A percentile compares a stretch with the other conserved stretches of the same genome.
Evolutionary conservation across 345 rosid species (phyloP).

Genomic region (Brassica incana): DNA sequence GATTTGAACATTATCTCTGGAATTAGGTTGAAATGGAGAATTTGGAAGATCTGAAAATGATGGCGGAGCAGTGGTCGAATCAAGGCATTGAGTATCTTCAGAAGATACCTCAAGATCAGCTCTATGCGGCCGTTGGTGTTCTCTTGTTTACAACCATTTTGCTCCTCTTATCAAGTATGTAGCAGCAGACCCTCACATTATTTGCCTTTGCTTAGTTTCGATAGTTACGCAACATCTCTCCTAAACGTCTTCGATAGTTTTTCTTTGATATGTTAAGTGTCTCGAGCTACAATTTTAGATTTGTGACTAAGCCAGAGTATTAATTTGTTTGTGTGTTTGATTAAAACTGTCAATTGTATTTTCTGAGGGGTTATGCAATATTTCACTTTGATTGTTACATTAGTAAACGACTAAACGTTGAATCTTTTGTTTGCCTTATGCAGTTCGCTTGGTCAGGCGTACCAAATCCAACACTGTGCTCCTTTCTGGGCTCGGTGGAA

Average conservation of each 20-base stretch:
- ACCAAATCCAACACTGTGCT: slow-evolving; percentile 68
- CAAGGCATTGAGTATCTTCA: slow-evolving; percentile 53
- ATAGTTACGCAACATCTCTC: no score
- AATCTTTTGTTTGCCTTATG: neutral
- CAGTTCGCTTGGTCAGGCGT: slow-evolving; percentile 38
- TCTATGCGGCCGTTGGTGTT: slow-evolving; percentile 63
- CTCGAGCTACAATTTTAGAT: no score
- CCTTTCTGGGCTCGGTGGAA: slow-evolving; percentile 77
- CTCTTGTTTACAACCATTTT: slow-evolving; percentile 51
- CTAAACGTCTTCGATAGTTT: no score
- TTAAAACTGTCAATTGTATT: no score
- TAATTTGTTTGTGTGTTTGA: no score
- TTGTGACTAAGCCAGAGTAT: no score
- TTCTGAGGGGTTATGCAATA: no score
- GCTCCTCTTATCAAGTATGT: slow-evolving; percentile 51
- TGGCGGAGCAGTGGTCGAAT: slow-evolving; percentile 50
- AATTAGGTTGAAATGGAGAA: slow-evolving; percentile 53
- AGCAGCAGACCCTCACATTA: no score
- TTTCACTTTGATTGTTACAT: no score
- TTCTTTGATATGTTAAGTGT: no score
- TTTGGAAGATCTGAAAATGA: slow-evolving; percentile 58
- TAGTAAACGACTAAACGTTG: no score
- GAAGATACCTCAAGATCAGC: slow-evolving; percentile 65
- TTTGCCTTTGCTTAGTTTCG: no score
- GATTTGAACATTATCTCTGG: neutral